Evolutionary conservation across 2,329 filamentous ascomycete genomes (phyloP).

Genomic region (Diaporthe citriasiana): DNA sequence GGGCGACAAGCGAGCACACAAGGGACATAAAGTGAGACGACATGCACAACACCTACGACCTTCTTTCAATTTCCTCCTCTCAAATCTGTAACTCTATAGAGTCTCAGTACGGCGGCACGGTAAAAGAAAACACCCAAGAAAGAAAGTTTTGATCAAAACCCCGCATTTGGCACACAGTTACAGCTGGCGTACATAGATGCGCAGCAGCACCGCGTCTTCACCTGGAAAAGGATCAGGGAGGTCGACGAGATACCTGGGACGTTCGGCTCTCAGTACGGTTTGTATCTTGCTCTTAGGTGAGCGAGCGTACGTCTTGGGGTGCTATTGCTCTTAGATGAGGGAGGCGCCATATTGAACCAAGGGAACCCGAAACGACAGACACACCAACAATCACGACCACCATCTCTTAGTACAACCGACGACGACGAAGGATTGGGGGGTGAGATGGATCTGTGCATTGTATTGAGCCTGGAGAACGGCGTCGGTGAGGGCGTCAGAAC

Average conservation of each 20-base stretch:
- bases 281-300: constrained; percentile 36
- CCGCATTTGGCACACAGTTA: neutral
- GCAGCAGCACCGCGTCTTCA: constrained; percentile 8
- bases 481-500: constrained; percentile 7
- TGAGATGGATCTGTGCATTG: neutral
- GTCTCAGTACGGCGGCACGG: too few species aligned
- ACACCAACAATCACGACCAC: constrained; percentile 12
- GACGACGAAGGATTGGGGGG: neutral
- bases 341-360: constrained; percentile 25
- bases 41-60: neutral
- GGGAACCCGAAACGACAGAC: constrained; percentile 19
- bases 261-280: neutral
- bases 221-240: neutral
- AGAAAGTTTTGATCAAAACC: neutral
- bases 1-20: neutral
- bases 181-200: neutral
- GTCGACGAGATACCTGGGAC: neutral
- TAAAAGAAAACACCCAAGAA: neutral
- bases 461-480: constrained; percentile 1
- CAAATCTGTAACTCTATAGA: too few species aligned
- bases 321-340: constrained; percentile 29
- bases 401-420: constrained; percentile 2
- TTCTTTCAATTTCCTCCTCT: neutral
- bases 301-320: constrained; percentile 30
- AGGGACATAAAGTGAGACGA: neutral